Conservation (phyloP, 1,139 yeast species). For the Petasospora fabianii region DNA sequence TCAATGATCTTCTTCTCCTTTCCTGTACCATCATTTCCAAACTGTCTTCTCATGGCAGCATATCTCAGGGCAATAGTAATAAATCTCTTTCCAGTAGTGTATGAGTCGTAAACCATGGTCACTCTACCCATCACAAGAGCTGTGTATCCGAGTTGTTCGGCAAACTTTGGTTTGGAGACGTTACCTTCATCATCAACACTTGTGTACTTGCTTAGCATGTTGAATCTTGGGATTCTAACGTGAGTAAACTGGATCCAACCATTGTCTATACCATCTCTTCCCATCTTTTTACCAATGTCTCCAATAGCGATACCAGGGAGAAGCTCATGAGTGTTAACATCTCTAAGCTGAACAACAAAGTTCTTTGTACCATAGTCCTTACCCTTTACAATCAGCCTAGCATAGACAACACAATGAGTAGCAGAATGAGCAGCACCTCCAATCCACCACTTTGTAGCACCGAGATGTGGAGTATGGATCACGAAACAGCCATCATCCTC, state of each 20-base stretch:
- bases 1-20: slow-evolving; percentile 66
- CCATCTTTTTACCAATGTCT: slow-evolving; percentile 93
- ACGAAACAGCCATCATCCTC: slow-evolving; percentile 58
- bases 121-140: slow-evolving; percentile 87
- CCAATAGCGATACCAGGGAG: slow-evolving; percentile 79
- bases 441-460: slow-evolving; percentile 97
- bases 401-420: slow-evolving; percentile 76
- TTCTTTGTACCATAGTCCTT: slow-evolving; percentile 88
- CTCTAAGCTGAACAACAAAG: slow-evolving; percentile 84
- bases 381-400: slow-evolving; percentile 74
- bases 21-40: slow-evolving; percentile 42
- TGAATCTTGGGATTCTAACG: slow-evolving; percentile 76
- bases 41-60: slow-evolving; percentile 89
- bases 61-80: slow-evolving; percentile 81
- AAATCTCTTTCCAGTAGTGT: slow-evolving; percentile 70
- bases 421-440: slow-evolving; percentile 97
- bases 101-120: slow-evolving; percentile 81
- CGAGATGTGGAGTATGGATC: slow-evolving; percentile 81
- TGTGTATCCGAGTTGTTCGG: slow-evolving; percentile 77
- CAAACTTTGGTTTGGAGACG: slow-evolving; percentile 58
- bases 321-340: slow-evolving; percentile 61
- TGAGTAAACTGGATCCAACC: slow-evolving; percentile 90
- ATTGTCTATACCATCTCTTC: slow-evolving; percentile 74
- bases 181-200: slow-evolving; percentile 62
- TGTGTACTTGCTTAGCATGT: slow-evolving; percentile 76